Evolutionary conservation across 441 rosid genomes (phyloP), one percentile per base, ranked within the genome.

Genomic region (Populus hybrid): DNA sequence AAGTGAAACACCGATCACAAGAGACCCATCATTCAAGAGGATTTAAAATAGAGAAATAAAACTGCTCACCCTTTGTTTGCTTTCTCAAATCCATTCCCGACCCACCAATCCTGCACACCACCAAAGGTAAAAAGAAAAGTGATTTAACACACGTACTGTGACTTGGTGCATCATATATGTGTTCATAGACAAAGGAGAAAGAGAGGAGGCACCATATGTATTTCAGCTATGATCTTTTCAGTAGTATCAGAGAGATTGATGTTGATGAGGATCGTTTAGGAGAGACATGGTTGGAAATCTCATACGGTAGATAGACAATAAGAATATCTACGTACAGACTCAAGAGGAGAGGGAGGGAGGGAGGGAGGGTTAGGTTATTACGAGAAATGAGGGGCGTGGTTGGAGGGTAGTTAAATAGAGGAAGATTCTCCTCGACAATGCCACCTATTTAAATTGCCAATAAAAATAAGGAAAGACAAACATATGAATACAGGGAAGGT

Each of bases 71-170:
- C 90, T 91, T 50, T 87, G 94, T 84, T 92, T 91, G 90, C 97
- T n/a, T 92, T 72, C 95, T 84, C 85, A 92, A 18, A 40, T 91
- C 97, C 86, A 89, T 53, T 1, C 95, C 95, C 30, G 97, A 86
- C 28, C 97, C 97, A 21, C 95, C 97, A 36, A 91, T 86, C 97
- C 97, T 92, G 66, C 18, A 28, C 18, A 9, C 21, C n/a, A n/a
- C 59, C 4, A 5, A 63, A 30, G 18, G 75, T 26, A 75, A 34
- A 34, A 69, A 26, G 9, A n/a, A n/a, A n/a, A 9, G 23, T 10
- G 24, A 3, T 40, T 11, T 28, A 6, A 30, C 19, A n/a, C 1
- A 40, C 0, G 3, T 16, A 4, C 32, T 12, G 9, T 12, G 3
- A 28, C 40, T 1, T 2, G 71, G 19, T 28, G 16, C n/a, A 68